Evolutionary conservation across 2,329 filamentous ascomycete genomes (phyloP).

Genomic region (Penicillium sp.): DNA sequence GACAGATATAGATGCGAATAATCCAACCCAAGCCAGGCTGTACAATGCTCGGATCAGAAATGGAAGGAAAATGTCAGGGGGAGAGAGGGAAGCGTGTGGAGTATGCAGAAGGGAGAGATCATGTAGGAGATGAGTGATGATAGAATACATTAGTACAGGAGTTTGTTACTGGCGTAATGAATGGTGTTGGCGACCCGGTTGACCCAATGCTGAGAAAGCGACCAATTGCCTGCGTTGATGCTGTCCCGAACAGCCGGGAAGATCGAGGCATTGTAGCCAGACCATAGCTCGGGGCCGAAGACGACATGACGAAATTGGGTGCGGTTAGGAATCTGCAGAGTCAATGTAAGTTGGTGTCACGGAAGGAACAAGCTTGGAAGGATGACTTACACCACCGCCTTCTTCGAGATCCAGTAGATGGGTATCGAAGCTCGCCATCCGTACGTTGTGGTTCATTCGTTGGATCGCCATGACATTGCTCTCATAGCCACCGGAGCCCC

Average conservation of each 20-base stretch:
- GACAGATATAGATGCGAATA: conserved; percentile 5
- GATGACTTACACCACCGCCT: conserved; percentile 67
- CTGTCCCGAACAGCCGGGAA: conserved; percentile 87
- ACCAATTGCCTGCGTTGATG: conserved; percentile 69
- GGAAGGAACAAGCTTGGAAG: not conserved
- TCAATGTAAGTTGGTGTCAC: conserved; percentile 13
- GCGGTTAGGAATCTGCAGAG: conserved; percentile 68
- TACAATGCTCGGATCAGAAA: conserved; percentile 18
- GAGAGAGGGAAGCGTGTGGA: conserved; percentile 1
- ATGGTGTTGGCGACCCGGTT: conserved; percentile 70
- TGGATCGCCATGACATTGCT: conserved; percentile 63
- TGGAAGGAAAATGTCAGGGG: conserved; percentile 5
- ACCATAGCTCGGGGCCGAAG: conserved; percentile 79
- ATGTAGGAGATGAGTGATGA: too few species aligned
- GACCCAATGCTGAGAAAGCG: conserved; percentile 63
- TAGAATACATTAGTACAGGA: conserved; percentile 37
- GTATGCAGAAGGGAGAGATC: conserved; percentile 1
- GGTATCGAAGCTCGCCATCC: conserved; percentile 78
- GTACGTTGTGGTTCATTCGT: conserved; percentile 73
- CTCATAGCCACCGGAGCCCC: conserved; percentile 72
- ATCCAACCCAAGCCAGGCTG: conserved; percentile 13
- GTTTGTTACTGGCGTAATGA: conserved; percentile 55
- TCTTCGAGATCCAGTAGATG: conserved; percentile 72
- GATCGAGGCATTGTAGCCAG: conserved; percentile 62
- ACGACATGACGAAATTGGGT: conserved; percentile 93